These are phyloP conservation scores for Groenewaldozyma salmanticensis DNA, from an alignment of 805 yeast genomes.

Conservation along the genomic window DNA sequence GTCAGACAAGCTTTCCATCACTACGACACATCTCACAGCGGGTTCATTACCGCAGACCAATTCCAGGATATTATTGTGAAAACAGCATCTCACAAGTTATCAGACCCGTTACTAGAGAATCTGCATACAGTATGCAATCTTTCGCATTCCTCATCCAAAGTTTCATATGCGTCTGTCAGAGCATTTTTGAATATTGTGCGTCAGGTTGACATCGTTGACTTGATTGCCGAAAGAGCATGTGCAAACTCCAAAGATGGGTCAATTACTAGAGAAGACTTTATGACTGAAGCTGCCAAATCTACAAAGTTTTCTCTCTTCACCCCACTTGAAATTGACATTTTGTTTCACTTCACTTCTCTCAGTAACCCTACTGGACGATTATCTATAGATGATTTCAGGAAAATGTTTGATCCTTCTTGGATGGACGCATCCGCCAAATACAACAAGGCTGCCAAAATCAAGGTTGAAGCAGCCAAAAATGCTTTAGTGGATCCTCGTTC, in stretches of 20 bases:
- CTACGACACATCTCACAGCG: conserved; percentile 28
- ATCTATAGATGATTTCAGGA: conserved; percentile 28
- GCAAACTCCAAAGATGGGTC: conserved; percentile 25
- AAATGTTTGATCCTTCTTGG: conserved; percentile 37
- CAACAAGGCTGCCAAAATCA: conserved; percentile 23
- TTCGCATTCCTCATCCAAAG: conserved; percentile 23
- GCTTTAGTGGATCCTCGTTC: conserved; percentile 29
- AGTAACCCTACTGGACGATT: conserved; percentile 24
- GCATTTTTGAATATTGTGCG: conserved; percentile 34
- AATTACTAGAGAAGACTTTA: conserved; percentile 30
- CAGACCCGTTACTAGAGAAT: conserved; percentile 29
- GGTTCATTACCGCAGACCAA: conserved; percentile 32
- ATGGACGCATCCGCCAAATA: conserved; percentile 28
- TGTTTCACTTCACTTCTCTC: conserved; percentile 32
- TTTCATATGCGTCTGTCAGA: conserved; percentile 34
- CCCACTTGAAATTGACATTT: conserved; percentile 34
- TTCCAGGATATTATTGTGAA: conserved; percentile 29
- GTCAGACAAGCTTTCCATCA: conserved; percentile 35
- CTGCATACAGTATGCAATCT: conserved; percentile 31
- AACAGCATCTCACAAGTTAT: conserved; percentile 34
- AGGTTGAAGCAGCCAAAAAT: conserved; percentile 32
- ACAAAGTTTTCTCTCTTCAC: conserved; percentile 33
- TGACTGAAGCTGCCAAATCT: conserved; percentile 31
- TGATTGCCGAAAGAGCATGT: conserved; percentile 28
- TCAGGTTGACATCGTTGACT: conserved; percentile 33